Percentiles rank a stretch among this genome's conserved stretches.
phyloP scores from a whole-genome alignment of 2,329 filamentous ascomycete genomes.

The Penicillium sp. region DNA sequence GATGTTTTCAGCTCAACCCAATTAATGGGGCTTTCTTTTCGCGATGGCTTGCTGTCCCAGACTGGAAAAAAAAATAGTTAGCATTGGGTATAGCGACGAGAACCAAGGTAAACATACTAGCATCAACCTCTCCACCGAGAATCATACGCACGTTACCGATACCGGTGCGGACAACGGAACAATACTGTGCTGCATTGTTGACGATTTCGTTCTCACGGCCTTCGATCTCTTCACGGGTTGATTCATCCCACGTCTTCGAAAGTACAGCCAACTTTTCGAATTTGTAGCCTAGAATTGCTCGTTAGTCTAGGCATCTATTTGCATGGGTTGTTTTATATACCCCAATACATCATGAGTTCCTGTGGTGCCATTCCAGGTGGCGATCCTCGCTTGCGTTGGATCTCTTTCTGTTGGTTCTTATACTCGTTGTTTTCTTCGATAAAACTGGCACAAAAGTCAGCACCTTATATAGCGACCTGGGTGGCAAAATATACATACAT shows the following conservation, averaged over 20 bases:
- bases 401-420: constrained; percentile 61
- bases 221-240: constrained; percentile 74
- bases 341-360: constrained; percentile 91
- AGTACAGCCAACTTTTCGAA: constrained; percentile 85
- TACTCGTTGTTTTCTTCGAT: constrained; percentile 85
- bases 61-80: constrained; percentile 48
- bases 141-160: constrained; percentile 74
- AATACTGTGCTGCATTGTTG: constrained; percentile 92
- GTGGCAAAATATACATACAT: constrained; percentile 44
- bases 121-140: constrained; percentile 91
- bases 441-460: constrained; percentile 59
- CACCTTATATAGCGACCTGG: background rate
- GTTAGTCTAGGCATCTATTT: background rate
- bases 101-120: constrained; percentile 53
- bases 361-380: constrained; percentile 60
- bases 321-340: constrained; percentile 44
- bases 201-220: constrained; percentile 67
- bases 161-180: constrained; percentile 85
- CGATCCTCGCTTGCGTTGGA: constrained; percentile 53
- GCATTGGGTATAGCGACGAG: background rate
- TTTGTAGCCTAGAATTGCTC: constrained; percentile 71
- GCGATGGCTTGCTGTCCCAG: constrained; percentile 75
- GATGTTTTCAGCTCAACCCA: constrained; percentile 96
- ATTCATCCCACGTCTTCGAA: constrained; percentile 69
- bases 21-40: constrained; percentile 67